Evolutionary conservation across 495 filamentous ascomycete genomes (phyloP).

Genomic region (Stereocaulon alpinum): DNA sequence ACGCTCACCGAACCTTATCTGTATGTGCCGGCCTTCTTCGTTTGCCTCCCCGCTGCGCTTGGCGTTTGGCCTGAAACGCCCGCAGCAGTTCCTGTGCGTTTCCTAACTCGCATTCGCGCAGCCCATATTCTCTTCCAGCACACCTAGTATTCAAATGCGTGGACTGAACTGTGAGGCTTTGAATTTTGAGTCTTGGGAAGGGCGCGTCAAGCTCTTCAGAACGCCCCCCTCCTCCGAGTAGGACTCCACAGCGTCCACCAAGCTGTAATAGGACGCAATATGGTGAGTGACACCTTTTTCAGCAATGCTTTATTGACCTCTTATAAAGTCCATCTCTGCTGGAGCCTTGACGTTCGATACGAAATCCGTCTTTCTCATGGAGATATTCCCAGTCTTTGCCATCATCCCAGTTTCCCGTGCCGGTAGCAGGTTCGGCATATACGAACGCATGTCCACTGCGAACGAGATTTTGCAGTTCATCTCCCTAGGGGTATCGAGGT

Average conservation of each 20-base stretch:
- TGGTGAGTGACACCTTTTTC: too few relatives aligned
- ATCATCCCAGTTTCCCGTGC: too few relatives aligned
- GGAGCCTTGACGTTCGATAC: not conserved
- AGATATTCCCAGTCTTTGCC: not conserved
- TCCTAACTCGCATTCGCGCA: not conserved
- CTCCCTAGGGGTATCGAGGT: not conserved
- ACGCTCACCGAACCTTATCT: too few relatives aligned
- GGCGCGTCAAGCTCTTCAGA: too few relatives aligned
- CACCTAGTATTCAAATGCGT: too few relatives aligned
- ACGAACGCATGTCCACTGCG: not conserved
- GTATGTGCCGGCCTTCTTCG: conserved; percentile 5
- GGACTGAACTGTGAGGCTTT: too few relatives aligned
- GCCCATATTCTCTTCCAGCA: too few relatives aligned
- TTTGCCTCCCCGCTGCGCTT: conserved; percentile 9
- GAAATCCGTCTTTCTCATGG: not conserved
- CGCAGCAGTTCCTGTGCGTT: conserved; percentile 4
- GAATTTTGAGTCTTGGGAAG: too few relatives aligned
- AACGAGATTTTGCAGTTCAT: not conserved
- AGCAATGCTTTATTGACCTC: not conserved
- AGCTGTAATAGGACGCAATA: too few relatives aligned
- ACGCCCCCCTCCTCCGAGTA: too few relatives aligned
- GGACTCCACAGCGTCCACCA: too few relatives aligned
- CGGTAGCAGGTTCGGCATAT: not conserved
- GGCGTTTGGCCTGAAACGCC: conserved; percentile 10
- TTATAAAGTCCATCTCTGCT: too few relatives aligned